Conservation (phyloP, 805 yeast species). For the Myxozyma sirexii region DNA sequence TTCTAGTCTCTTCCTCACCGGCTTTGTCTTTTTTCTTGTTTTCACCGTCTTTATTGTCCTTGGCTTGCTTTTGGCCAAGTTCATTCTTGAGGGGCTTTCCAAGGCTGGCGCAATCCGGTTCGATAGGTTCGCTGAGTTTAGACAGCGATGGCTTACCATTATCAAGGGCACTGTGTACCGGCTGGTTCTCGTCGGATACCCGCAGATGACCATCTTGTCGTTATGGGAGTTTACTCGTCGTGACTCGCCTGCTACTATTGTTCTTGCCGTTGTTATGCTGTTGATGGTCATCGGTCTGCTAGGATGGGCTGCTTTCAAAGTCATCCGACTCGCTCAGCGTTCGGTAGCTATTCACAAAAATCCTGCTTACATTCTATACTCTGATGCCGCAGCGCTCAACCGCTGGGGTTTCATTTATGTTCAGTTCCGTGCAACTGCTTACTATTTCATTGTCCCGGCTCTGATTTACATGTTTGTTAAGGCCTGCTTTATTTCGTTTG, state of each 20-base stretch:
- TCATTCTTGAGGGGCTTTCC: slow-evolving; percentile 66
- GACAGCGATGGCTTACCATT: slow-evolving; percentile 80
- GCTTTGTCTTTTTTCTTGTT: slow-evolving; percentile 79
- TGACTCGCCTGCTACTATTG: slow-evolving; percentile 82
- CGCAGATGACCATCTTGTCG: slow-evolving; percentile 78
- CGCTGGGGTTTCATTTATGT: slow-evolving; percentile 91
- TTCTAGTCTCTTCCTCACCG: slow-evolving; percentile 82
- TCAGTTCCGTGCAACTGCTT: slow-evolving; percentile 84
- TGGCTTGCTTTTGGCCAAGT: slow-evolving; percentile 61
- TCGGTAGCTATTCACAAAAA: slow-evolving; percentile 76
- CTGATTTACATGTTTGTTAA: slow-evolving; percentile 69
- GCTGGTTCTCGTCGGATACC: slow-evolving; percentile 79
- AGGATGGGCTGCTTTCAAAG: slow-evolving; percentile 71
- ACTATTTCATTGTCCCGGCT: slow-evolving; percentile 74
- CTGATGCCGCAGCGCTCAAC: slow-evolving; percentile 78
- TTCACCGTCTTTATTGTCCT: slow-evolving; percentile 60
- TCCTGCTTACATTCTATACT: slow-evolving; percentile 88
- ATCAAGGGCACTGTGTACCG: slow-evolving; percentile 89
- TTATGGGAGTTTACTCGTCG: slow-evolving; percentile 86
- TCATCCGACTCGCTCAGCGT: slow-evolving; percentile 70
- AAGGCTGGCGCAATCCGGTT: slow-evolving; percentile 61
- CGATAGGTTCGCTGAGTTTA: slow-evolving; percentile 70
- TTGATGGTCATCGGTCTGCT: slow-evolving; percentile 60
- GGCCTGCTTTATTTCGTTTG: slow-evolving; percentile 81
- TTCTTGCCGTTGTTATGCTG: slow-evolving; percentile 74